Conservation (phyloP, 2,329 filamentous ascomycete species). For the Apiospora pterosperma region DNA sequence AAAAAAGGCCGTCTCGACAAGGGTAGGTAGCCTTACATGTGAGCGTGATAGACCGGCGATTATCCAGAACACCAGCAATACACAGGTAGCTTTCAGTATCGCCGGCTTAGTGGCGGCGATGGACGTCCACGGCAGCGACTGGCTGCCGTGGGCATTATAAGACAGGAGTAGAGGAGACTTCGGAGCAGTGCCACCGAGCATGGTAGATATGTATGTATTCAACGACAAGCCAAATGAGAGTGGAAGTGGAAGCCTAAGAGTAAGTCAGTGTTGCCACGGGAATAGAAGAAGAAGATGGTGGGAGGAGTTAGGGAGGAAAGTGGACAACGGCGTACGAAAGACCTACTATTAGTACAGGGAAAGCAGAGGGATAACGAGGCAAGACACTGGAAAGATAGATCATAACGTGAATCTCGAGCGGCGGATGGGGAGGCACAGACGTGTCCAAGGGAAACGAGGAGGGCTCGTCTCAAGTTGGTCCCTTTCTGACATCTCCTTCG, state of each 20-base stretch:
- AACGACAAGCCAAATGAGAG: background rate
- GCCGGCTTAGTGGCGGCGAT: background rate
- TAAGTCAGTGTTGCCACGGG: background rate
- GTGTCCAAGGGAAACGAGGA: background rate
- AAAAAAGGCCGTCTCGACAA: background rate
- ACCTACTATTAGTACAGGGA: background rate
- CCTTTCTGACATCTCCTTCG: background rate
- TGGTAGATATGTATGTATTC: background rate
- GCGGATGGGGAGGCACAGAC: background rate
- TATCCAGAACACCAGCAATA: background rate
- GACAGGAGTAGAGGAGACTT: background rate
- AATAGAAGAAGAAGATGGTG: background rate
- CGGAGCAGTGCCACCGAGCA: background rate
- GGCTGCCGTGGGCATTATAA: background rate
- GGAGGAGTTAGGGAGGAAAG: background rate
- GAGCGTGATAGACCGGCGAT: background rate
- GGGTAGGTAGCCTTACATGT: background rate
- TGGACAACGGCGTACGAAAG: background rate
- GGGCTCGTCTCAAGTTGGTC: background rate
- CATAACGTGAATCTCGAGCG: background rate
- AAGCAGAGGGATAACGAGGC: background rate
- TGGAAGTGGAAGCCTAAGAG: background rate
- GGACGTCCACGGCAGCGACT: background rate
- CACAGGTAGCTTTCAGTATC: background rate
- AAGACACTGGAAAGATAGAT: background rate